A percentile compares a stretch with the other conserved stretches of the same genome.
These are phyloP conservation scores for Tagetes patula DNA, from an alignment of 129 eudicot genomes.

Conservation along the genomic window DNA sequence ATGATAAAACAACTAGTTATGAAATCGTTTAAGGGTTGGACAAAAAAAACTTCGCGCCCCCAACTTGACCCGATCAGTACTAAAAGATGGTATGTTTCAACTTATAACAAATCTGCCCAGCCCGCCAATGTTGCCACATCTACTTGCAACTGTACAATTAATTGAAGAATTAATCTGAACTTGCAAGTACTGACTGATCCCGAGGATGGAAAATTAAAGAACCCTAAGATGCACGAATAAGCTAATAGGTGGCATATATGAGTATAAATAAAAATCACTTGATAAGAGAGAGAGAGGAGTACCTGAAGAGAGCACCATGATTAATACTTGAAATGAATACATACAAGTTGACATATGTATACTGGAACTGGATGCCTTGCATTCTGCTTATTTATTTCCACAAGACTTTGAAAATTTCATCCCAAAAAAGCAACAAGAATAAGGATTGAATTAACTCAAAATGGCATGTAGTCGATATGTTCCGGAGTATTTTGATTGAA, in stretches of 20 bases:
- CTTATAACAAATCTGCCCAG: not conserved
- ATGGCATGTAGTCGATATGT: conserved; percentile 20
- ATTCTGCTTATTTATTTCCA: conserved; percentile 25
- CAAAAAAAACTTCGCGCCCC: not conserved
- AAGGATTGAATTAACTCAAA: conserved; percentile 13
- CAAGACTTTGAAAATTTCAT: conserved; percentile 29
- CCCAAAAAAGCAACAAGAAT: conserved; percentile 29
- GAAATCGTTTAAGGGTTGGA: not conserved
- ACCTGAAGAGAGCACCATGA: conserved; percentile 41
- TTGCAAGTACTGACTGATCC: not conserved
- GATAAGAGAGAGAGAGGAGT: not conserved
- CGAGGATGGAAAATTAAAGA: not conserved
- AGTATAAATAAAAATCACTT: not conserved
- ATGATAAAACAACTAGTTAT: not conserved
- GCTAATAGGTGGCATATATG: not conserved
- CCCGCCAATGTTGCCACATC: not conserved
- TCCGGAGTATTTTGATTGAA: conserved; percentile 11
- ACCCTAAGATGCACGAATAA: conserved; percentile 2
- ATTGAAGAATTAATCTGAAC: not conserved
- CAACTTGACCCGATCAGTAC: not conserved
- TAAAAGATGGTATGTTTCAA: not conserved
- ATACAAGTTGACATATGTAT: conserved; percentile 29
- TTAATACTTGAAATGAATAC: conserved; percentile 28
- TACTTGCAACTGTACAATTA: not conserved
- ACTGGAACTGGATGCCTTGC: conserved; percentile 28